phyloP scores from a whole-genome alignment of 371 early-diverging fungal genomes.

The Rhizomucor miehei region DNA sequence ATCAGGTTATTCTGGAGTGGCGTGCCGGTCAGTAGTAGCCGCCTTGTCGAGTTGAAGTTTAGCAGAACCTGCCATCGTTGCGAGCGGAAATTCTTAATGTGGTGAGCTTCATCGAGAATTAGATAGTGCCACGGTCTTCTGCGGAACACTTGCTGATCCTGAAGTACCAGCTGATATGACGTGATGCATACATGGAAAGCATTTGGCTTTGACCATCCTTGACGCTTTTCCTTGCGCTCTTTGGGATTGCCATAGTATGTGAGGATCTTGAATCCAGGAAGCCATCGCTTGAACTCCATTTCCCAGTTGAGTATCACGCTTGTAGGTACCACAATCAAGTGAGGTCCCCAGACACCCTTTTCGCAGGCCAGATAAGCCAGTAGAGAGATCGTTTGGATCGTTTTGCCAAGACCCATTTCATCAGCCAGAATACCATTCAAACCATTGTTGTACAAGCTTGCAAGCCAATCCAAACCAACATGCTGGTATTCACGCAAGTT shows the following conservation, averaged over 20 bases:
- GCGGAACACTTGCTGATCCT: conserved; percentile 75
- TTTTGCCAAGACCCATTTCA: conserved; percentile 98
- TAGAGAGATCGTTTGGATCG: conserved; percentile 94
- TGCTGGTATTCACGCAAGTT: conserved; percentile 75
- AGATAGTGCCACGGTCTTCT: conserved; percentile 85
- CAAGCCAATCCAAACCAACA: conserved; percentile 78
- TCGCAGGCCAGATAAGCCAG: conserved; percentile 76
- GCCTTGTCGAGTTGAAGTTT: conserved; percentile 72
- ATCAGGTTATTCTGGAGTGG: conserved; percentile 94
- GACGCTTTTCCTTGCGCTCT: conserved; percentile 74
- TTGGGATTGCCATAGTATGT: conserved; percentile 81
- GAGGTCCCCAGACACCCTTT: conserved; percentile 79
- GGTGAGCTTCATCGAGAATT: conserved; percentile 94
- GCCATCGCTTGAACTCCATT: conserved; percentile 92
- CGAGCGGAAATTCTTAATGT: conserved; percentile 93
- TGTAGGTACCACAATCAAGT: conserved; percentile 91
- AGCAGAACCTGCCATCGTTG: conserved; percentile 93
- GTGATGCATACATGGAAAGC: conserved; percentile 88
- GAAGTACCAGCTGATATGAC: conserved; percentile 81
- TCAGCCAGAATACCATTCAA: conserved; percentile 98
- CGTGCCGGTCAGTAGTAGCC: conserved; percentile 92
- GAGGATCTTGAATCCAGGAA: conserved; percentile 83
- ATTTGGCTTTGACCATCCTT: conserved; percentile 80
- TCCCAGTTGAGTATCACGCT: conserved; percentile 95
- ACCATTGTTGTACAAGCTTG: conserved; percentile 90